Evolutionary conservation across 768 basidiomycete genomes (phyloP), one percentile per base, ranked within the genome.

Genomic region (Suillus decipiens): DNA sequence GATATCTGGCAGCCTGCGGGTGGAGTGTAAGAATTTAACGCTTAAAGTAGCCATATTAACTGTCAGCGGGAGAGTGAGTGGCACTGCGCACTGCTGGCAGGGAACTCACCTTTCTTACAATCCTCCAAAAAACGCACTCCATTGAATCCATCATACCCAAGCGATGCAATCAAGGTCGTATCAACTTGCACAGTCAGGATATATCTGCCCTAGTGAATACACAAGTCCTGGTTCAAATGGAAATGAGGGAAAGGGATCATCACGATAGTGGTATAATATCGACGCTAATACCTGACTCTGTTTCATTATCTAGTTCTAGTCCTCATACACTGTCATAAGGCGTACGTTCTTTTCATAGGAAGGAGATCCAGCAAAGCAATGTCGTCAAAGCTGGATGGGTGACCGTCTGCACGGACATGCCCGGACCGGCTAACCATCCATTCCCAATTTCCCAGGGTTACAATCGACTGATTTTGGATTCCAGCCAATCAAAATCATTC

Each of bases 361-460:
- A 28, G 28, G 28, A 28, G 28, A 28, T 28, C 28, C 28, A 28
- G 28, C 3, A 3, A 28, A 28, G 28, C 28, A 28, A 28, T 28
- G 28, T n/a, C n/a, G n/a, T n/a, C n/a, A n/a, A n/a, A n/a, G n/a
- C n/a, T 28, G 28, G 28, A 28, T 28, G 28, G 28, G 28, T 28
- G 28, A 28, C 28, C 28, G 28, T n/a, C n/a, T n/a, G n/a, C 28
- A 28, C 28, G 28, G 28, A 28, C 3, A 3, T 28, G 28, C 28
- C 28, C 28, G 28, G 28, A 28, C 28, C 28, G 28, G 28, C 28
- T 51, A 10, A 51, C 50, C 28, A n/a, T n/a, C n/a, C n/a, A n/a
- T n/a, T n/a, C 50, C 50, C 50, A 33, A n/a, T n/a, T 53, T 53
- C 51, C 51, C 51, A 53, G 51, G 51, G 5, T 51, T 31, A 4